phyloP scores from a whole-genome alignment of 768 basidiomycete species.

The Wakefieldia striispora region DNA sequence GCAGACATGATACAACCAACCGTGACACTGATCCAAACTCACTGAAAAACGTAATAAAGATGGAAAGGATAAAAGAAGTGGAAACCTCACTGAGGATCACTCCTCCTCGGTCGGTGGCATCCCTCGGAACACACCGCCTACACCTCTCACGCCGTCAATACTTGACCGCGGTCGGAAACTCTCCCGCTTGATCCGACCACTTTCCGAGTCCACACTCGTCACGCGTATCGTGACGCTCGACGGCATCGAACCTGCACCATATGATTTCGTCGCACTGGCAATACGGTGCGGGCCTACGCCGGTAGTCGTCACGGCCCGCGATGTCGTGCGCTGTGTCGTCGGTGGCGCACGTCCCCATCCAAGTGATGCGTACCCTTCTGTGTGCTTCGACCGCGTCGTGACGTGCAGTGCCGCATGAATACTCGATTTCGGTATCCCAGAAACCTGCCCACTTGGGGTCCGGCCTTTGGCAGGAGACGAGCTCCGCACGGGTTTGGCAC shows the following conservation, averaged over 20 bases:
- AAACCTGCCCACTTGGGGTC: slow-evolving; percentile 21
- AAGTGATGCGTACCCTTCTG: slow-evolving; percentile 25
- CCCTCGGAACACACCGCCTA: slow-evolving; percentile 14
- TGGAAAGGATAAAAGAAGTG: not conserved
- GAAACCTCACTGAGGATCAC: slow-evolving; percentile 14
- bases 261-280: slow-evolving; percentile 11
- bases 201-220: slow-evolving; percentile 41
- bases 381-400: slow-evolving; percentile 27
- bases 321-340: slow-evolving; percentile 28
- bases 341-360: slow-evolving; percentile 37
- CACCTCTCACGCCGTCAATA: slow-evolving; percentile 42
- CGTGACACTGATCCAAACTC: not conserved
- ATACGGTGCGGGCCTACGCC: slow-evolving; percentile 11
- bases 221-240: slow-evolving; percentile 10
- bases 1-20: slow-evolving; percentile 2
- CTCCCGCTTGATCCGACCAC: slow-evolving; percentile 58
- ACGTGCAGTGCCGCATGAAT: slow-evolving; percentile 12
- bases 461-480: slow-evolving; percentile 30
- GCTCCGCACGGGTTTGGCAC: slow-evolving; percentile 16
- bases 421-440: slow-evolving; percentile 12
- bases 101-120: slow-evolving; percentile 30
- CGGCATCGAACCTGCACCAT: slow-evolving; percentile 9
- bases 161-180: slow-evolving; percentile 85
- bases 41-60: not conserved
- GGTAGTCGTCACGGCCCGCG: slow-evolving; percentile 18